A percentile compares a stretch with the other conserved stretches of the same genome.
phyloP scores from a whole-genome alignment of 2,329 filamentous ascomycete species.

The Fusarium odoratissimum region DNA sequence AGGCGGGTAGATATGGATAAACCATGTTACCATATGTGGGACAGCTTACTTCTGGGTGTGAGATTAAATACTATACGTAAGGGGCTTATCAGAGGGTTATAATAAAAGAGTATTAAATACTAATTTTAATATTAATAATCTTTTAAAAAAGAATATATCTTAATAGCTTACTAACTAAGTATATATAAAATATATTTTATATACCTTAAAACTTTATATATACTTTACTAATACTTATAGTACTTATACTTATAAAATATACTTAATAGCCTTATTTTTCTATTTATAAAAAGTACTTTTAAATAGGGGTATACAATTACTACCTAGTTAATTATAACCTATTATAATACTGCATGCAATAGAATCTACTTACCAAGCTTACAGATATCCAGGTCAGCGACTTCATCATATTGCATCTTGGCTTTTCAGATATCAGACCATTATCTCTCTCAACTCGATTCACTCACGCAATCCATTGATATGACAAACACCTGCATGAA shows the following conservation, averaged over 20 bases:
- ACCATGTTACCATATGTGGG: not conserved
- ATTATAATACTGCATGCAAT: fast-evolving
- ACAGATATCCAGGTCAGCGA: not conserved
- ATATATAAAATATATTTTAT: not conserved
- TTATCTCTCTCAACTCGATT: not conserved
- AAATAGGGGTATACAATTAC: fast-evolving
- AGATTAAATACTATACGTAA: not conserved
- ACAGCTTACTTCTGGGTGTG: not conserved
- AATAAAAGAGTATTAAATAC: not conserved
- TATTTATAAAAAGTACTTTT: too few relatives aligned
- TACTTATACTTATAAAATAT: not conserved
- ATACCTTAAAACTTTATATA: not conserved
- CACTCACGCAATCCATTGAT: not conserved
- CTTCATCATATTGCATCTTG: not conserved
- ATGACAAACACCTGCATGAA: not conserved
- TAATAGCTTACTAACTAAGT: not conserved
- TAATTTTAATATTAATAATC: not conserved
- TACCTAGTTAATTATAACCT: fast-evolving
- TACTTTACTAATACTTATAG: not conserved
- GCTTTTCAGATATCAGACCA: not conserved
- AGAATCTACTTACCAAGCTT: fast-evolving
- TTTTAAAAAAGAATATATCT: not conserved
- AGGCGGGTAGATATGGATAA: not conserved
- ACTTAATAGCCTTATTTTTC: not conserved
- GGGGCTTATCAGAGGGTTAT: not conserved